These are phyloP conservation scores for Murraya koenigii DNA, from an alignment of 345 rosid genomes.

Conservation along the genomic window DNA sequence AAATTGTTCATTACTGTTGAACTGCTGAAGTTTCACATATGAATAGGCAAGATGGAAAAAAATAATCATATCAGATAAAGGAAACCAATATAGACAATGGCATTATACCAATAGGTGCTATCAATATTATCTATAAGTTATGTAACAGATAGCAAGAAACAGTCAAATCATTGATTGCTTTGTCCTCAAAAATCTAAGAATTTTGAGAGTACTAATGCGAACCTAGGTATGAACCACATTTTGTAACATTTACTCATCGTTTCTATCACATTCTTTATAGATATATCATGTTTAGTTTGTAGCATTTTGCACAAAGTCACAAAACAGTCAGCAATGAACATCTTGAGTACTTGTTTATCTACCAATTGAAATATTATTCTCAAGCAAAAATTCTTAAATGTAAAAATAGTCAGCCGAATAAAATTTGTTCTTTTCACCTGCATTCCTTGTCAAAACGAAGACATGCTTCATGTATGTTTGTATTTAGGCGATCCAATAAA, in stretches of 20 bases:
- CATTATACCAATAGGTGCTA: background rate
- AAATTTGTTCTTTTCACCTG: constrained; percentile 43
- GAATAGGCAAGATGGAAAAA: too few relatives aligned
- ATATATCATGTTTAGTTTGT: background rate
- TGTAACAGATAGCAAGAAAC: background rate
- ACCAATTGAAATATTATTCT: background rate
- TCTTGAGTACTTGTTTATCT: background rate
- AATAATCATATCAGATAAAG: background rate
- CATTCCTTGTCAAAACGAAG: constrained; percentile 59
- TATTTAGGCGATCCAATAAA: constrained; percentile 66
- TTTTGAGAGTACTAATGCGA: background rate
- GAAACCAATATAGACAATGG: background rate
- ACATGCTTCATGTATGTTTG: constrained; percentile 64
- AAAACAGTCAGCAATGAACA: background rate
- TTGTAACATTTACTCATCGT: background rate
- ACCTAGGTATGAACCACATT: too few relatives aligned
- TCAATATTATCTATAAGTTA: background rate
- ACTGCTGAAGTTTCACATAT: background rate
- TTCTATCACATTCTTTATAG: background rate
- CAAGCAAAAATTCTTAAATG: background rate
- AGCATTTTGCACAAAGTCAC: background rate
- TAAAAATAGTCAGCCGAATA: background rate
- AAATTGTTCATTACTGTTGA: background rate
- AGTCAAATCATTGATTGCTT: background rate
- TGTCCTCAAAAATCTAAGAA: background rate